Evolutionary conservation across 2,329 filamentous ascomycete species (phyloP).

Genomic region (Calonectria honghensis): DNA sequence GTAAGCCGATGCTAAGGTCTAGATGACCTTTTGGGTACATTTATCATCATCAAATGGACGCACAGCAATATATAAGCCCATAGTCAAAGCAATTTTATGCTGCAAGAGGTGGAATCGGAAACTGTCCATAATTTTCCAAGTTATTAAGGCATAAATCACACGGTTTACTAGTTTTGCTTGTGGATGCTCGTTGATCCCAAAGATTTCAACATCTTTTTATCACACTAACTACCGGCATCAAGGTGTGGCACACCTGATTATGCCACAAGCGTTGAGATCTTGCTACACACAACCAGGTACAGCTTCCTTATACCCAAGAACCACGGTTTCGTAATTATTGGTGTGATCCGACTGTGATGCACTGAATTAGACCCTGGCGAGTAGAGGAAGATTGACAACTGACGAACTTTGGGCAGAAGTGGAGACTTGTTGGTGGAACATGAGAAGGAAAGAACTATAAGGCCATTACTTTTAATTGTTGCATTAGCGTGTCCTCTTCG

Average conservation of each 20-base stretch:
- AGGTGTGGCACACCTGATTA: slow-evolving; percentile 48
- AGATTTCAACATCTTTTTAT: slow-evolving; percentile 52
- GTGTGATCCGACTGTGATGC: slow-evolving; percentile 38
- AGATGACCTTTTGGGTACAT: slow-evolving; percentile 37
- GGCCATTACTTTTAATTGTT: slow-evolving; percentile 41
- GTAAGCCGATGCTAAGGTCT: slow-evolving; percentile 42
- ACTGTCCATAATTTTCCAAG: slow-evolving; percentile 50
- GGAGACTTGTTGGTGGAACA: slow-evolving; percentile 50
- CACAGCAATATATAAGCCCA: slow-evolving; percentile 44
- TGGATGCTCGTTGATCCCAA: background rate
- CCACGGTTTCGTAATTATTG: slow-evolving; percentile 40
- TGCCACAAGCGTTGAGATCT: slow-evolving; percentile 51
- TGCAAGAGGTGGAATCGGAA: slow-evolving; percentile 44
- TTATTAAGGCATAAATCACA: background rate
- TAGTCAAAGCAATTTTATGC: slow-evolving; percentile 47
- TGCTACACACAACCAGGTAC: slow-evolving; percentile 32
- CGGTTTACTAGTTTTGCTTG: no score
- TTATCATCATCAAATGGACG: slow-evolving; percentile 50
- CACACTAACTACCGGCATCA: slow-evolving; percentile 48
- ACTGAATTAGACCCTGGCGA: slow-evolving; percentile 38
- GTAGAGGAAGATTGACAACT: slow-evolving; percentile 45
- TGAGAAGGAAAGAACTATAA: slow-evolving; percentile 42
- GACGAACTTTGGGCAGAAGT: slow-evolving; percentile 50
- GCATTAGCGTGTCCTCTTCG: background rate
- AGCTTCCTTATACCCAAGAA: no score